Conservation (phyloP, 1,284 basidiomycete species). For the Gymnopus androsaceus region DNA sequence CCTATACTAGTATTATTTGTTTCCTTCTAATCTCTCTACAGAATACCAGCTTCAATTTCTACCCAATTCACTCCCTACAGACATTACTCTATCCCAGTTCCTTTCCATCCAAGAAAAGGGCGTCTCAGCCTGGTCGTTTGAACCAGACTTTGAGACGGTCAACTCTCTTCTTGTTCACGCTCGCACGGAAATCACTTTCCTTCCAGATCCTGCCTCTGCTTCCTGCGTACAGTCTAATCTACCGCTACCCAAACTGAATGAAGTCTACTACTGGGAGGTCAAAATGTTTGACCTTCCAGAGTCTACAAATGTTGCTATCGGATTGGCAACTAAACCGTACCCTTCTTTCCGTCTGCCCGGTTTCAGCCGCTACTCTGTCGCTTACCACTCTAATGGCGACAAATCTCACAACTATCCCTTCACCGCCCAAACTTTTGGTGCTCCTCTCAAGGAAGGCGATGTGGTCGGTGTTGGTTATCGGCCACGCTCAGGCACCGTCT, state of each 20-base stretch:
- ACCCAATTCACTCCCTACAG: slow-evolving; percentile 89
- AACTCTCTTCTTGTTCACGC: slow-evolving; percentile 89
- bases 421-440: slow-evolving; percentile 84
- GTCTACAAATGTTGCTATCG: slow-evolving; percentile 82
- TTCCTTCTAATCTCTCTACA: slow-evolving; percentile 34
- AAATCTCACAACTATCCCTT: slow-evolving; percentile 98
- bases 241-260: slow-evolving; percentile 92
- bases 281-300: slow-evolving; percentile 95
- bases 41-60: slow-evolving; percentile 91
- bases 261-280: slow-evolving; percentile 97
- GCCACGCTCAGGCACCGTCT: slow-evolving; percentile 92
- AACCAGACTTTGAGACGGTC: slow-evolving; percentile 94
- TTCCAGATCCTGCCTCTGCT: slow-evolving; percentile 90
- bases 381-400: slow-evolving; percentile 96
- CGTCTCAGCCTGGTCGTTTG: slow-evolving; percentile 96
- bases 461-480: slow-evolving; percentile 92
- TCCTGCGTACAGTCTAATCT: slow-evolving; percentile 94
- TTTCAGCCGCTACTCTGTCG: slow-evolving; percentile 87
- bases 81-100: slow-evolving; percentile 96
- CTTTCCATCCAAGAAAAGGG: slow-evolving; percentile 97
- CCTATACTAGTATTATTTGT: slow-evolving; percentile 11
- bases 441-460: slow-evolving; percentile 88
- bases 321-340: slow-evolving; percentile 93
- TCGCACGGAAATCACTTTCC: slow-evolving; percentile 93
- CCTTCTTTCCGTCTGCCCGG: slow-evolving; percentile 92